Evolutionary conservation across 2,329 filamentous ascomycete genomes (phyloP), one percentile per base, ranked within the genome.

Genomic region (Penicillium sp.): DNA sequence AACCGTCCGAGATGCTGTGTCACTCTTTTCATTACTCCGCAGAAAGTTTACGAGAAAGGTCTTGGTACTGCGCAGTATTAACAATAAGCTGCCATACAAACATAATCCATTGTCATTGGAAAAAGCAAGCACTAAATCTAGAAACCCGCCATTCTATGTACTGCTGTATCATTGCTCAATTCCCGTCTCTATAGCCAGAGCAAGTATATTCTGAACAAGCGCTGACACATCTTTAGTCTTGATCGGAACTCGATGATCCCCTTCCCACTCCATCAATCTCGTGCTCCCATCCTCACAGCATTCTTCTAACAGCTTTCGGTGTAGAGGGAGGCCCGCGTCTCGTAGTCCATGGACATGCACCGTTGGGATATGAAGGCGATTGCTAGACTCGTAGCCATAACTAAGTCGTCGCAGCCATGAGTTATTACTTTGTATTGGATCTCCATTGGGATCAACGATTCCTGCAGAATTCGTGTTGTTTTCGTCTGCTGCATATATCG

Each of bases 181-280:
- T 5, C 24, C 40, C 5, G 47, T 23, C 12, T 47, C 71, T 62
- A 73, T 74, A 6, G 81, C 81, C 35, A 84, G 66, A 21, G 76
- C 73, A 23, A 83, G 68, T 35, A 86, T 81, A 48, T 79, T 75
- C 14, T 75, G 70, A 14, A 82, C 75, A 11, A 89, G 73, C 14
- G 69, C 75, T 48, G 82, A 76, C 3, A 91, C 86, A 69, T 91
- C 88, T 35, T 71, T 74, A 18, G 74, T 77, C 75, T 88, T 89
- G 58, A 92, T 79, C 1, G 89, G 87, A 50, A 93, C 76, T 7
- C 89, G 75, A 68, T 93, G 89, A 1, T 78, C 79, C 0, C 87
- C 89, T 56, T 89, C 81, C 89, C 88, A 92, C 69, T 91, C 86
- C 1, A 92, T 69, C 47, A 91, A 60, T 40, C 71, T 78, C 6